These are phyloP conservation scores for Phytopythium chamaehyphon DNA, from an alignment of 352 stramenopile genomes.

Conservation along the genomic window DNA sequence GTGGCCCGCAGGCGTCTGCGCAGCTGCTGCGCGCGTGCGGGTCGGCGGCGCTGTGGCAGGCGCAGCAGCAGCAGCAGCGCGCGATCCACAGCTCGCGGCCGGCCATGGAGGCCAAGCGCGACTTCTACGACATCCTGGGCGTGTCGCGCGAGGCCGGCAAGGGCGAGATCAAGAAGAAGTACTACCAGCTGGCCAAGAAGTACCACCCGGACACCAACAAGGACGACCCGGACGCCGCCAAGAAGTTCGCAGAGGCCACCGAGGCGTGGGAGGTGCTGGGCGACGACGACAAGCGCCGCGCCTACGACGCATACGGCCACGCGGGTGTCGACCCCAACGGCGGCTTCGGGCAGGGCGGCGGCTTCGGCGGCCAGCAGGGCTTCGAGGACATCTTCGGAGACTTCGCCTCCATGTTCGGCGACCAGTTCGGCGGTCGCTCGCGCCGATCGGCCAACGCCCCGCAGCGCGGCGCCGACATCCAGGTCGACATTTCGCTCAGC, in stretches of 20 bases:
- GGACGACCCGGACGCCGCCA: conserved; percentile 80
- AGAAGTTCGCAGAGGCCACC: conserved; percentile 92
- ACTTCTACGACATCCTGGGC: conserved; percentile 97
- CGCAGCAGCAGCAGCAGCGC: not conserved
- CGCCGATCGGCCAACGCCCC: conserved; percentile 65
- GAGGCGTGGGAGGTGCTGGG: conserved; percentile 93
- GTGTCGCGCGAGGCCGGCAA: conserved; percentile 88
- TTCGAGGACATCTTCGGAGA: conserved; percentile 91
- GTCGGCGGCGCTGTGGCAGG: not conserved
- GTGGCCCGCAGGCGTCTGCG: no score
- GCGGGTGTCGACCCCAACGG: conserved; percentile 91
- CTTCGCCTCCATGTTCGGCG: conserved; percentile 79
- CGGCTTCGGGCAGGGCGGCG: conserved; percentile 50
- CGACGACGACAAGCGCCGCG: conserved; percentile 90
- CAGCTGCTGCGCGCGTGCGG: not conserved
- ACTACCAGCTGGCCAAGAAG: conserved; percentile 96
- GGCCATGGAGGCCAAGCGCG: conserved; percentile 67
- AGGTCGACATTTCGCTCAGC: conserved; percentile 91
- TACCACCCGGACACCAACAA: conserved; percentile 99
- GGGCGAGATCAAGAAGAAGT: conserved; percentile 97
- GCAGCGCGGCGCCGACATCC: conserved; percentile 90
- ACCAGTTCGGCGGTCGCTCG: conserved; percentile 68
- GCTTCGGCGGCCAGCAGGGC: conserved; percentile 46
- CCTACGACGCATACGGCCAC: conserved; percentile 95
- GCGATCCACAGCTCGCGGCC: conserved; percentile 62